Conservation (phyloP, 805 yeast species). For the Wickerhamomyces pijperi region DNA sequence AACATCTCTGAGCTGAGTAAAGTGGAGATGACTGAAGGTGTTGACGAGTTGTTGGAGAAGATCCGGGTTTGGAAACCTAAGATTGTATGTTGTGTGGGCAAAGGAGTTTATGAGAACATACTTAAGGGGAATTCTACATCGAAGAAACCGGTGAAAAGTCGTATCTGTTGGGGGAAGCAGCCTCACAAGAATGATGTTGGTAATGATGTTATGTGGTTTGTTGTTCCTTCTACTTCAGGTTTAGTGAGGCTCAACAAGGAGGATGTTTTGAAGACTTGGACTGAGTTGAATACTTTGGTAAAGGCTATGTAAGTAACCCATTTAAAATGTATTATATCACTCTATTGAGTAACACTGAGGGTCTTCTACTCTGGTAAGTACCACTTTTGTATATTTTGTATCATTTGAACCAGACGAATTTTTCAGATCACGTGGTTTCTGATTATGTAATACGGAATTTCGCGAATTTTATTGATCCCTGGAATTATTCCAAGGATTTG, state of each 20-base stretch:
- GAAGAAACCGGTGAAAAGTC: conserved; percentile 3
- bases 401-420: too few relatives aligned
- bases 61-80: conserved; percentile 28
- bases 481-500: too few relatives aligned
- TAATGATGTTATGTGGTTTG: conserved; percentile 16
- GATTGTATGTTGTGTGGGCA: conserved; percentile 52
- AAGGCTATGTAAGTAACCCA: too few relatives aligned
- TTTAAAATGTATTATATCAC: too few relatives aligned
- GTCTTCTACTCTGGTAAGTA: too few relatives aligned
- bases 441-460: too few relatives aligned
- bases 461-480: too few relatives aligned
- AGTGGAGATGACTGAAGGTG: conserved; percentile 44
- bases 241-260: conserved; percentile 41
- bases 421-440: too few relatives aligned
- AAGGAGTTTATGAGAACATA: conserved; percentile 63
- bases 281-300: conserved; percentile 17
- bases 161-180: conserved; percentile 38
- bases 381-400: too few relatives aligned
- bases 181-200: conserved; percentile 21
- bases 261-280: conserved; percentile 41
- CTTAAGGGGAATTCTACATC: conserved; percentile 17
- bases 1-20: conserved; percentile 41
- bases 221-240: conserved; percentile 68
- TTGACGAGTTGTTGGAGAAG: conserved; percentile 37
- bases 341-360: too few relatives aligned